These are phyloP conservation scores for Solanum piurae DNA, from an alignment of 257 asterid genomes.

Conservation along the genomic window DNA sequence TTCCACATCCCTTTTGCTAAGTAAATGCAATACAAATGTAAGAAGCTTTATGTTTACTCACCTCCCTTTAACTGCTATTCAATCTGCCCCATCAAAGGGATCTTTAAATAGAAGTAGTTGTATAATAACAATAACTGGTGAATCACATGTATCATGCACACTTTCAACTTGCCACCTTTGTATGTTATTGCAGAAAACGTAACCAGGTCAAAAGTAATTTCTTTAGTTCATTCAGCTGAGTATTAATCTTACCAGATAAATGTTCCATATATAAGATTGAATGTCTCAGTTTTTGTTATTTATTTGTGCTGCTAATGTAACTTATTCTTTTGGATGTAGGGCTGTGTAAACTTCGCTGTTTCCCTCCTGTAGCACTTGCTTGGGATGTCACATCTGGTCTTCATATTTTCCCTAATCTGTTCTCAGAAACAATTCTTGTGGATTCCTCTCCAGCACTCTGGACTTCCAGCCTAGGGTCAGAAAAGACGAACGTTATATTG, in stretches of 20 bases:
- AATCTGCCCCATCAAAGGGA: neutral
- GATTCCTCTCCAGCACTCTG: slow-evolving; percentile 92
- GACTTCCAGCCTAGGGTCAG: slow-evolving; percentile 63
- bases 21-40: neutral
- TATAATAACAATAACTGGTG: neutral
- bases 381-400: slow-evolving; percentile 95
- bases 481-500: slow-evolving; percentile 56
- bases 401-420: slow-evolving; percentile 78
- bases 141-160: neutral
- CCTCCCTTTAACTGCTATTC: neutral
- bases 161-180: neutral
- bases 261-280: neutral
- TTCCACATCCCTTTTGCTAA: neutral
- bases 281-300: neutral
- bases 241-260: neutral
- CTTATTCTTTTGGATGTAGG: slow-evolving; percentile 41
- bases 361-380: slow-evolving; percentile 96
- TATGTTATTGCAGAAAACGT: neutral
- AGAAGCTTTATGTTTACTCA: neutral
- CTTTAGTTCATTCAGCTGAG: neutral
- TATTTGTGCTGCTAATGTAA: slow-evolving; percentile 8
- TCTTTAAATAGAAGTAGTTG: neutral
- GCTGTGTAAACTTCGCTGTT: slow-evolving; percentile 85
- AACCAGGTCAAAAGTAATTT: neutral
- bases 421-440: slow-evolving; percentile 69